phyloP scores from a whole-genome alignment of 805 yeast genomes.

The Sugiyamaella qingdaonensis region DNA sequence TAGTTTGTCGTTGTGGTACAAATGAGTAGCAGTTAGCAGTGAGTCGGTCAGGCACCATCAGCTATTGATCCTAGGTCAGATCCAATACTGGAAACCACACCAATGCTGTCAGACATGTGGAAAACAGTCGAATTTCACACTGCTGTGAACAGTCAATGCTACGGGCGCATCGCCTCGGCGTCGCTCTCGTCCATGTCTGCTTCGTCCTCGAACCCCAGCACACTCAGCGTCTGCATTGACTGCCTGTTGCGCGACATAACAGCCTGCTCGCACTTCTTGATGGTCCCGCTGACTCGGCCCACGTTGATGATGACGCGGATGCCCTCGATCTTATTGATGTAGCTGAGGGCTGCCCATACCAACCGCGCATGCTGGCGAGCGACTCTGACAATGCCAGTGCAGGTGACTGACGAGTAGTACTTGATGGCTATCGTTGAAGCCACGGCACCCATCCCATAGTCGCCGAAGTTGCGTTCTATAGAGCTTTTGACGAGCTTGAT shows the following conservation, averaged over 20 bases:
- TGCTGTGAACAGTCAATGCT: too few relatives aligned
- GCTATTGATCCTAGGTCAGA: too few relatives aligned
- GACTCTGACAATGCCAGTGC: constrained; percentile 80
- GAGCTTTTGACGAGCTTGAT: constrained; percentile 51
- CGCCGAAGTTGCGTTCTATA: constrained; percentile 69
- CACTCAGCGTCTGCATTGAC: constrained; percentile 4
- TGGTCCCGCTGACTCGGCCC: constrained; percentile 77
- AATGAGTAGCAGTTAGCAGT: too few relatives aligned
- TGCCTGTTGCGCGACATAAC: constrained; percentile 45
- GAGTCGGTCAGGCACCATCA: too few relatives aligned
- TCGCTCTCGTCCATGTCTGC: too few relatives aligned
- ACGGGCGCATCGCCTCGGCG: not conserved
- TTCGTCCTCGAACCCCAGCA: too few relatives aligned
- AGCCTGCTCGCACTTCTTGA: constrained; percentile 72
- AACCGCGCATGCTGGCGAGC: constrained; percentile 58
- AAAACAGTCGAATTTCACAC: too few relatives aligned
- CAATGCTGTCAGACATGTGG: too few relatives aligned
- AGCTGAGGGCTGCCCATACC: constrained; percentile 60
- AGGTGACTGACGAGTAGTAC: constrained; percentile 75
- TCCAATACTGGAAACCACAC: too few relatives aligned
- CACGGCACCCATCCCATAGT: constrained; percentile 63
- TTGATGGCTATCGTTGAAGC: constrained; percentile 60
- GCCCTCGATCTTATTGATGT: constrained; percentile 44
- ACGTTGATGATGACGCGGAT: constrained; percentile 52
- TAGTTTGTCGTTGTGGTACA: too few relatives aligned